phyloP scores from a whole-genome alignment of 2,329 filamentous ascomycete species.

The Arthrocladium fulminans region DNA sequence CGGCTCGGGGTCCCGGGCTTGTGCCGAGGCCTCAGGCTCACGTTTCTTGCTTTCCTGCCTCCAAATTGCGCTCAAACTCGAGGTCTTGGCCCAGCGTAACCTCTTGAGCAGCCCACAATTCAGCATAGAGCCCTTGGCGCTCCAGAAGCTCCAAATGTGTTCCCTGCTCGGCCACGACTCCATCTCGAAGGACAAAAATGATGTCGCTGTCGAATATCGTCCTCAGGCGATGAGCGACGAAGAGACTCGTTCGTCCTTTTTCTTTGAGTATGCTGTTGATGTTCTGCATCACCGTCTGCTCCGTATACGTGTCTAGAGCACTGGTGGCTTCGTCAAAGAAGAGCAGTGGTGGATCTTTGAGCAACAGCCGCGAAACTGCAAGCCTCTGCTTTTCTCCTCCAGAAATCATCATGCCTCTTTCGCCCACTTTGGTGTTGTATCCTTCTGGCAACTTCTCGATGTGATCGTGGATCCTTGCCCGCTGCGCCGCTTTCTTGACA shows the following conservation, averaged over 20 bases:
- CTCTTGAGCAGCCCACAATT: conserved; percentile 71
- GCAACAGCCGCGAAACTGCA: conserved; percentile 73
- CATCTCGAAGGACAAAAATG: conserved; percentile 82
- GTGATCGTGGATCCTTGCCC: conserved; percentile 81
- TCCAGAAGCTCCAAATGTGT: conserved; percentile 80
- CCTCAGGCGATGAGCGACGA: conserved; percentile 82
- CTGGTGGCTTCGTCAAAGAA: conserved; percentile 87
- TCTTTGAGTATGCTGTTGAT: conserved; percentile 89
- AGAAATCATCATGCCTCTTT: conserved; percentile 74
- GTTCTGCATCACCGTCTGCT: conserved; percentile 79
- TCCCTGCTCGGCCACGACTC: conserved; percentile 77
- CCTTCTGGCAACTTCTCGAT: conserved; percentile 66
- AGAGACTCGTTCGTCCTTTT: conserved; percentile 82
- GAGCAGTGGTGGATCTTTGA: conserved; percentile 75
- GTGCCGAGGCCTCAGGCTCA: no score
- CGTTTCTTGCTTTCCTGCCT: conserved; percentile 27
- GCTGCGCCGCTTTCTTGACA: conserved; percentile 66
- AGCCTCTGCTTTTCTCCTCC: conserved; percentile 89
- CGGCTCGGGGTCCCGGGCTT: no score
- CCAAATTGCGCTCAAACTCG: conserved; percentile 35
- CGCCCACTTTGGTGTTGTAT: conserved; percentile 79
- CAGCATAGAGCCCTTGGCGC: conserved; percentile 67
- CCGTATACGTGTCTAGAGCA: conserved; percentile 77
- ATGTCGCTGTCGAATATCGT: conserved; percentile 91
- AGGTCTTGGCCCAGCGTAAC: conserved; percentile 38